These are phyloP conservation scores for Tolypocladium ophioglossoides DNA, from an alignment of 2,329 filamentous ascomycete species.

Conservation along the genomic window DNA sequence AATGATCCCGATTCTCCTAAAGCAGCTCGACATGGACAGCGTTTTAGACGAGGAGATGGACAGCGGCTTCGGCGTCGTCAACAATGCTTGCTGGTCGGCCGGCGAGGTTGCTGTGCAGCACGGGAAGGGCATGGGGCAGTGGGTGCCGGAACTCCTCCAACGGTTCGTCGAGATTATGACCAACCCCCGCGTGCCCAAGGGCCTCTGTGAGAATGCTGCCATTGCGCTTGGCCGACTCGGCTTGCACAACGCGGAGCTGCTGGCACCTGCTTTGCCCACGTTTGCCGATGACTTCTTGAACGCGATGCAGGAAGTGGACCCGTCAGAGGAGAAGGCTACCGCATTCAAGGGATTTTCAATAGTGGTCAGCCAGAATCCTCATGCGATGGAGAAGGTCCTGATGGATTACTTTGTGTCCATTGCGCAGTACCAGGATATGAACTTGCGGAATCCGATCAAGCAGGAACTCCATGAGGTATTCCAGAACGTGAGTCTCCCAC, in stretches of 20 bases:
- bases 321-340: constrained; percentile 88
- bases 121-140: constrained; percentile 64
- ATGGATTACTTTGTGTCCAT: constrained; percentile 76
- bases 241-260: constrained; percentile 60
- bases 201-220: constrained; percentile 85
- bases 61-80: constrained; percentile 81
- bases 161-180: constrained; percentile 73
- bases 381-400: constrained; percentile 82
- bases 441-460: constrained; percentile 48
- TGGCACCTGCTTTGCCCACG: constrained; percentile 68
- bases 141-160: constrained; percentile 65
- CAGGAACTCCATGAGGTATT: constrained; percentile 62
- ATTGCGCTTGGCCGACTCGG: constrained; percentile 86
- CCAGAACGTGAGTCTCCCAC: constrained; percentile 51
- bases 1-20: constrained; percentile 72
- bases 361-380: constrained; percentile 75
- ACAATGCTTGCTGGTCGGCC: constrained; percentile 96
- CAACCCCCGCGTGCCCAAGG: constrained; percentile 75
- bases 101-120: constrained; percentile 84
- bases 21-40: constrained; percentile 74
- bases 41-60: constrained; percentile 73
- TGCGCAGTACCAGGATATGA: constrained; percentile 61
- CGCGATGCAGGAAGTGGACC: constrained; percentile 73
- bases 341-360: constrained; percentile 86
- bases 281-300: constrained; percentile 77